A percentile compares a stretch with the other conserved stretches of the same genome.
Evolutionary conservation across 1,284 basidiomycete genomes (phyloP).

Genomic region (Naganishia cerealis): DNA sequence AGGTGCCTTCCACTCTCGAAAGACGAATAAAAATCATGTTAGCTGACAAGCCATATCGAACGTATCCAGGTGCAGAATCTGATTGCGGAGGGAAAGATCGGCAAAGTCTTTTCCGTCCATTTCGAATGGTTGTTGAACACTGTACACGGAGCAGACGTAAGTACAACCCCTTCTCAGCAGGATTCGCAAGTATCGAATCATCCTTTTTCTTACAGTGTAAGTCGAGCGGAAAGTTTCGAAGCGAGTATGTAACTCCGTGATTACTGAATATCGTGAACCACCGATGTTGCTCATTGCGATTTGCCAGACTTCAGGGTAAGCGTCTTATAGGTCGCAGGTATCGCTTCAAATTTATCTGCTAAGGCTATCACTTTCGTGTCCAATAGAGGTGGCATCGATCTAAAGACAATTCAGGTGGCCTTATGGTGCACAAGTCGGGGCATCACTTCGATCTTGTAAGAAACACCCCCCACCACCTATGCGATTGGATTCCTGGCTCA

Average conservation of each 20-base stretch:
- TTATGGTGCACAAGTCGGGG: slow-evolving; percentile 62
- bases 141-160: slow-evolving; percentile 60
- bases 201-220: slow-evolving; percentile 2
- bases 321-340: too few species aligned
- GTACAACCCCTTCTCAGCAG: background rate
- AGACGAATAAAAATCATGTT: background rate
- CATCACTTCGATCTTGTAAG: slow-evolving; percentile 59
- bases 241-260: too few species aligned
- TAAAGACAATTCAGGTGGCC: slow-evolving; percentile 59
- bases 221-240: background rate
- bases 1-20: slow-evolving; percentile 46
- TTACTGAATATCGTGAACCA: too few species aligned
- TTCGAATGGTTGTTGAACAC: slow-evolving; percentile 61
- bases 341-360: background rate
- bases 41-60: background rate
- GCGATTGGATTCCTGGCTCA: background rate
- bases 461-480: background rate
- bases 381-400: slow-evolving; percentile 59
- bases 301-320: slow-evolving; percentile 12
- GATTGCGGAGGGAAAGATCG: slow-evolving; percentile 59
- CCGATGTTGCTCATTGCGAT: background rate
- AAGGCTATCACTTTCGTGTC: slow-evolving; percentile 50
- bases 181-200: background rate
- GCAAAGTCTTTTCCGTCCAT: slow-evolving; percentile 60
- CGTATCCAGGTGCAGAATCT: slow-evolving; percentile 43